Percentiles rank a stretch among this genome's conserved stretches.
These are phyloP conservation scores for Aspergillus asperescens DNA, from an alignment of 495 filamentous ascomycete species.

Conservation along the genomic window DNA sequence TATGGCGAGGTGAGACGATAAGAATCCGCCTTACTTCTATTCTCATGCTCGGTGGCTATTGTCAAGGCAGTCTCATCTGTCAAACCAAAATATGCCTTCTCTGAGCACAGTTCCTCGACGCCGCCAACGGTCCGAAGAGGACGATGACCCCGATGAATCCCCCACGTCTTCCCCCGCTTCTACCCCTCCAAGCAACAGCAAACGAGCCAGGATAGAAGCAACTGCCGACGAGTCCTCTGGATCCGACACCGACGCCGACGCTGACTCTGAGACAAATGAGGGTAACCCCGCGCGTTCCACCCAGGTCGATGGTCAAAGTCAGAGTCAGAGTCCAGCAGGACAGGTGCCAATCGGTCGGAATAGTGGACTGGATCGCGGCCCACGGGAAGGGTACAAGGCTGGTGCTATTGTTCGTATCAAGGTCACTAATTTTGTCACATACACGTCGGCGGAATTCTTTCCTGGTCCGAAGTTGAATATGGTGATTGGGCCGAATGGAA, in stretches of 20 bases:
- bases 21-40: not conserved
- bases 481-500: conserved; percentile 97
- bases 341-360: not conserved
- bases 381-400: conserved; percentile 52
- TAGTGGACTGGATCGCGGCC: conserved; percentile 8
- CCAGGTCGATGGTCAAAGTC: too few species aligned
- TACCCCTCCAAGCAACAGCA: conserved; percentile 25
- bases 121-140: conserved; percentile 25
- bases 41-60: not conserved
- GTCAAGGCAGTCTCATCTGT: conserved; percentile 8
- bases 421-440: conserved; percentile 91
- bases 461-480: conserved; percentile 94
- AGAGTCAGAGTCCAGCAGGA: not conserved
- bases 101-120: conserved; percentile 25
- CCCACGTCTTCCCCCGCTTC: conserved; percentile 15
- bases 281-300: too few species aligned
- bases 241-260: conserved; percentile 9
- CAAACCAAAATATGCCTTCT: conserved; percentile 27
- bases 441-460: conserved; percentile 80
- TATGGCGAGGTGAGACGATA: not conserved
- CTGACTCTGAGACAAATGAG: not conserved
- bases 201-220: conserved; percentile 30
- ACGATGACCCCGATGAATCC: conserved; percentile 25
- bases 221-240: conserved; percentile 11
- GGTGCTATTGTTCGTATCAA: conserved; percentile 88